These are phyloP conservation scores for Suillus occidentalis DNA, from an alignment of 768 basidiomycete species.

Conservation along the genomic window DNA sequence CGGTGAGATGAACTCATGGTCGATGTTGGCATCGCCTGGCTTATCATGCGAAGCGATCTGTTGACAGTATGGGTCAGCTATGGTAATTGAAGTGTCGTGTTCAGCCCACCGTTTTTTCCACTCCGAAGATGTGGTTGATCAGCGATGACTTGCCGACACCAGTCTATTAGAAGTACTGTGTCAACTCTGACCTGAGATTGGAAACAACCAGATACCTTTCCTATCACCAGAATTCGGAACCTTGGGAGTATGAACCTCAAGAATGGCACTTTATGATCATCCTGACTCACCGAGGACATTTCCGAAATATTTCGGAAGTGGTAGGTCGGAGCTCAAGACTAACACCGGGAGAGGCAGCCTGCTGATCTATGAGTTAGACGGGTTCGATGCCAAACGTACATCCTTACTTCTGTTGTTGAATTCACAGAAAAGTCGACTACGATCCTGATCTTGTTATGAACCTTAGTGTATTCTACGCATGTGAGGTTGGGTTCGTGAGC, in stretches of 20 bases:
- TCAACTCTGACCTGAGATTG: not conserved
- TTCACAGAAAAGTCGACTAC: not conserved
- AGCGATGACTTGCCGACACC: not conserved
- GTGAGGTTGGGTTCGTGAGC: not conserved
- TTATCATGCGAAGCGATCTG: not conserved
- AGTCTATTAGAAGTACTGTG: not conserved
- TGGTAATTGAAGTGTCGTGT: not conserved
- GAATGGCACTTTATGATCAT: not conserved
- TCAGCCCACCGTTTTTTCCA: not conserved
- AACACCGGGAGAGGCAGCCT: not conserved
- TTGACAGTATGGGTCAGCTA: not conserved
- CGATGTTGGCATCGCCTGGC: constrained; percentile 9
- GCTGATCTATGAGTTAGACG: not conserved
- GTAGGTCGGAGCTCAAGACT: not conserved
- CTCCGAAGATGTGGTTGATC: not conserved
- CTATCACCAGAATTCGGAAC: not conserved
- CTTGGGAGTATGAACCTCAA: not conserved
- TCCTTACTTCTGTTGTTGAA: not conserved
- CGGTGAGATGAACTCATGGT: constrained; percentile 12
- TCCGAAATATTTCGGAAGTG: no score
- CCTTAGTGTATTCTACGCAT: not conserved
- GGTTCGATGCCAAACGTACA: no score
- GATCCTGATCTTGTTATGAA: not conserved
- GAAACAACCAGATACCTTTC: not conserved
- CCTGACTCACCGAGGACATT: not conserved